These are phyloP conservation scores for Medicago lupulina DNA, from an alignment of 306 rosid genomes.

Conservation along the genomic window DNA sequence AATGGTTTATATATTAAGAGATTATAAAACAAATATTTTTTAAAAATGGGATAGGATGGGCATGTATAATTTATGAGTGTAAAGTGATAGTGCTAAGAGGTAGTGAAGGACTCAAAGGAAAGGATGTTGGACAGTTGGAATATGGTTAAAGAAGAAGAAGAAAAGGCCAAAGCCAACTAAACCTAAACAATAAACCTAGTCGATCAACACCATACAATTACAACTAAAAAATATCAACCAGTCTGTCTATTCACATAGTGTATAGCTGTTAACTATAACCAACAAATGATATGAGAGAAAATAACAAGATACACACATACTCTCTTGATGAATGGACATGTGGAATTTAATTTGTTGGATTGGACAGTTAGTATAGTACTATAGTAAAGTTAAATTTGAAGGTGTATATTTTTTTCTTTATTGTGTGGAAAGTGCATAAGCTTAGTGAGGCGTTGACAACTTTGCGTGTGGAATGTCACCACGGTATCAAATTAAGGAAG, in stretches of 20 bases:
- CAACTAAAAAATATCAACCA: constrained; percentile 23
- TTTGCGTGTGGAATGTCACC: constrained; percentile 45
- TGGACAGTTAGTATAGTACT: constrained; percentile 17
- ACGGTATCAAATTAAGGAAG: constrained; percentile 29
- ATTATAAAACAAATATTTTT: neutral
- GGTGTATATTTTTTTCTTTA: too few species aligned
- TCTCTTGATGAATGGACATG: neutral
- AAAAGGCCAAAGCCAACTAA: constrained; percentile 45
- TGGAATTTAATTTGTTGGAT: neutral
- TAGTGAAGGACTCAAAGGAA: constrained; percentile 15
- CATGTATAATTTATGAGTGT: constrained; percentile 24
- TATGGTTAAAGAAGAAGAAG: neutral
- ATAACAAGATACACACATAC: neutral
- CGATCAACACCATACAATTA: neutral
- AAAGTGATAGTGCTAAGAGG: constrained; percentile 2
- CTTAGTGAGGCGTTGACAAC: constrained; percentile 47
- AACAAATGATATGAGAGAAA: constrained; percentile 32
- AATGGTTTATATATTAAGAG: too few species aligned
- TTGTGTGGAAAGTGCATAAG: constrained; percentile 25
- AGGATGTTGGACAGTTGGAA: neutral
- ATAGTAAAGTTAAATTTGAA: neutral
- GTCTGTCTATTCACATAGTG: constrained; percentile 36
- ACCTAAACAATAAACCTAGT: constrained; percentile 37
- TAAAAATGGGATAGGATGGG: neutral
- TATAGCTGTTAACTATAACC: constrained; percentile 21